Base-by-base conservation (phyloP, 768 basidiomycete genomes). In the Pulveroboletus sp. region DNA sequence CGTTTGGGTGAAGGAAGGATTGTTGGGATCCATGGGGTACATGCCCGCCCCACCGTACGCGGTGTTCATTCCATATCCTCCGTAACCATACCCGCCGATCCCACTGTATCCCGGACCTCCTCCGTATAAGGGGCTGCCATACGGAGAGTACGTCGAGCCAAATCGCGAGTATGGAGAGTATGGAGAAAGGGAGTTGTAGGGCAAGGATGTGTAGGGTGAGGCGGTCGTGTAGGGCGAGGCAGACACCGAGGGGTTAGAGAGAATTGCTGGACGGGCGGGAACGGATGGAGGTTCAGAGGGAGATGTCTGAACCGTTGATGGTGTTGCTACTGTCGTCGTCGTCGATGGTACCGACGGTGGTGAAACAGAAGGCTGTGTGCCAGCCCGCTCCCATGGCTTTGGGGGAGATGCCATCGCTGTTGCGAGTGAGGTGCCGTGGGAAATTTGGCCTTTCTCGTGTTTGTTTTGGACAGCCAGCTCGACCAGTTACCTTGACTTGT, bases 381-480 rank as follows among this genome's bases (percentile, higher is more conserved):
- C 69, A 8, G 79, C 77, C 38, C 82, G 79, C 67, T 93, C 91
- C 91, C 90, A 93, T 57, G 90, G 91, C 66, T 92, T 93, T 64
- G 89, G 90, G 42, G 90, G 90, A 18, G 89, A 89, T 33, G 78
- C 81, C 89, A 91, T 90, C 37, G 66, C 57, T 8, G 68, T 59
- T 18, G 18, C 15, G 32, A 43, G n/a, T 5, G 39, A 39, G 48
- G 24, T 24, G 35, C 21, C 53, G 63, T 63, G 63, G 32, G 56
- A 65, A 62, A 47, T 35, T 47, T 7, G 15, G 24, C 24, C 14
- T 28, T 28, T 21, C 4, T 21, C 21, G 21, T 21, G 21, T 21
- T 21, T 21, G 21, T 21, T 21, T 21, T 21, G 2, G 21, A 4
- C 21, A 21, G 21, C 21, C 21, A 21, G 21, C 21, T 21, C 21